Base-by-base conservation (phyloP, 2,329 filamentous ascomycete species). In the Knufia petricola region DNA sequence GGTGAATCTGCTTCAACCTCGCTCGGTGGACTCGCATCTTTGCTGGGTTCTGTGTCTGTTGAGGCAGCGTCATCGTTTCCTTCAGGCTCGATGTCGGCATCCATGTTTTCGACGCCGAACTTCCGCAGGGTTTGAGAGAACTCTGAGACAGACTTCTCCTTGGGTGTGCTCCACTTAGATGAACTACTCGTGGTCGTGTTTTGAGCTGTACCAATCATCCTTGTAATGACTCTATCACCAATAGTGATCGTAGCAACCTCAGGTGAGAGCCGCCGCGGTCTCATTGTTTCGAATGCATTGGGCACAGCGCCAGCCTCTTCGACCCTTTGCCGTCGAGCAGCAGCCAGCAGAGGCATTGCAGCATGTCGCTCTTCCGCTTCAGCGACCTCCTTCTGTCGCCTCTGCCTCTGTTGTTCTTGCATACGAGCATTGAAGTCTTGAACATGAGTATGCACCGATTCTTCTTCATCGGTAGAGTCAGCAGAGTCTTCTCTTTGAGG, bases 201-300 rank as follows among this genome's bases (percentile, higher is more conserved):
- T 24, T 40, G 26, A 34, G 50, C 55, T 43, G 71, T 76, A 1
- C 83, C 82, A 55, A 87, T 74, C 26, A 79, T 73, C 17, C 80
- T 81, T 0, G 78, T 82, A 3, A 80, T 73, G 0, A 81, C 86
- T 39, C 74, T 75, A 52, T 81, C 73, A 1, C 84, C 85, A 47
- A 90, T 78, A 0, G 83, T 88, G 41, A 90, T 85, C 1, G 83
- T 86, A 17, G 85, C 84, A 45, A 82, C 69, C 58, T 86, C 81
- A 23, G 74, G 67, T 1, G 76, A 74, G 1, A 75, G 68, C 28
- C 83, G 75, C 60, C 79, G 84, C 1, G 76, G 73, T 13, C 79
- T 72, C 77, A 82, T 82, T 15, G 76, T 72, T 61, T 81, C 77
- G 56, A 82, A 82, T 1, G 79, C 79, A 59, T 74, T 79, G 45